Conservation (phyloP, 805 yeast species). For the Cyberlindnera euphorbiiphila region DNA sequence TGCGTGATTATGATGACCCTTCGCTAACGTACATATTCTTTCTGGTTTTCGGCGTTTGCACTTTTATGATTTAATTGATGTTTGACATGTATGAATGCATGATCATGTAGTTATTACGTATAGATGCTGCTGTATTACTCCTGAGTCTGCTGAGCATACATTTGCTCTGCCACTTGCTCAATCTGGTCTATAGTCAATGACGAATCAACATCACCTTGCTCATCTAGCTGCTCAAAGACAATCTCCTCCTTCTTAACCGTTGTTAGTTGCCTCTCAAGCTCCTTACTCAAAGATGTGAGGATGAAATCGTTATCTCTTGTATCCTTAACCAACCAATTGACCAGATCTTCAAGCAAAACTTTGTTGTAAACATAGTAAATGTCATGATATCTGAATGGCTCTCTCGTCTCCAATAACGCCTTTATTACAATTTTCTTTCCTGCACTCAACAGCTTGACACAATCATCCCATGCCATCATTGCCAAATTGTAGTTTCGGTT, state of each 20-base stretch:
- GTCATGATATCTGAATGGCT: constrained; percentile 78
- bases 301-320: constrained; percentile 53
- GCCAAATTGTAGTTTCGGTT: constrained; percentile 66
- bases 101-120: neutral
- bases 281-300: constrained; percentile 63
- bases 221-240: constrained; percentile 50
- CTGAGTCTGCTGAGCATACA: constrained; percentile 27
- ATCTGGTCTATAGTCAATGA: constrained; percentile 51
- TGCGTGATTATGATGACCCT: neutral
- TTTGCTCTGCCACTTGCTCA: constrained; percentile 53
- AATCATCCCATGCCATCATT: constrained; percentile 70
- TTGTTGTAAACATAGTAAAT: constrained; percentile 80
- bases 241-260: constrained; percentile 41
- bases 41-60: too few relatives aligned
- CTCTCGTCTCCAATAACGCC: constrained; percentile 57
- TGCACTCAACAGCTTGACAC: constrained; percentile 54
- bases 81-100: neutral
- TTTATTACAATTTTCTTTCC: constrained; percentile 68
- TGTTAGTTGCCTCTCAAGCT: constrained; percentile 43
- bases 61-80: neutral
- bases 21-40: neutral
- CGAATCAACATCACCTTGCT: constrained; percentile 36
- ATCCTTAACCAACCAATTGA: constrained; percentile 66
- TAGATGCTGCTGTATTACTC: neutral
- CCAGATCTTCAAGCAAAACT: constrained; percentile 70